Percentiles rank a stretch among this genome's conserved stretches.
phyloP scores from a whole-genome alignment of 139 green algal genomes.

The Yamagishiella unicocca region DNA sequence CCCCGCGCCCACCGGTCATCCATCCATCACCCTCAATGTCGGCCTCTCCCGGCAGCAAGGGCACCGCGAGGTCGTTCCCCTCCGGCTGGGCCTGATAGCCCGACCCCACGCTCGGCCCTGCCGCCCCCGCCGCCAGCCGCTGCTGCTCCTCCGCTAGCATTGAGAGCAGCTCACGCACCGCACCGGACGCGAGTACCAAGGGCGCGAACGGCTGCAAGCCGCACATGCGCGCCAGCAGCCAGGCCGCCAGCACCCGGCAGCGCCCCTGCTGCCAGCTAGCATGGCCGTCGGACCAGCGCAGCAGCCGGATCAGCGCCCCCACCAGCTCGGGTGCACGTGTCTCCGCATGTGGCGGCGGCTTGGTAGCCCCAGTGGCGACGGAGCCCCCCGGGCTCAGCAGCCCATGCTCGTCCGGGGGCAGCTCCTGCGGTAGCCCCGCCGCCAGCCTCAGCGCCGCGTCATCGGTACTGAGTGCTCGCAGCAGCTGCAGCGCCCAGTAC shows the following conservation, averaged over 20 bases:
- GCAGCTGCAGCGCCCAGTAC: slow-evolving; percentile 49
- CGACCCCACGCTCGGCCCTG: not conserved
- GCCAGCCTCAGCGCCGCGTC: not conserved
- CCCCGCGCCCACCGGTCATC: not conserved
- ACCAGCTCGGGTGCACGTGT: not conserved
- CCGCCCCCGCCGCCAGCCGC: not conserved
- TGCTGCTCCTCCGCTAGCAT: slow-evolving; percentile 21
- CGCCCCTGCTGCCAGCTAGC: slow-evolving; percentile 13
- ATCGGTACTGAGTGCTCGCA: slow-evolving; percentile 32
- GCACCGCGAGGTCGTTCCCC: not conserved
- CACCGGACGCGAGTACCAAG: not conserved
- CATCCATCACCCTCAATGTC: too few relatives aligned
- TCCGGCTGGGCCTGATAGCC: not conserved
- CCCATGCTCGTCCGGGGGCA: too few relatives aligned
- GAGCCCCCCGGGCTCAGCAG: not conserved
- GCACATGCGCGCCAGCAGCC: slow-evolving; percentile 37
- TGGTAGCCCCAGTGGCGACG: too few relatives aligned
- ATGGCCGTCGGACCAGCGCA: not conserved
- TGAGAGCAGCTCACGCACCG: slow-evolving; percentile 21
- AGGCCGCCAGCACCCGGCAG: slow-evolving; percentile 30
- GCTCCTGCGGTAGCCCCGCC: not conserved
- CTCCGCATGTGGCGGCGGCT: too few relatives aligned
- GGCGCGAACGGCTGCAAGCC: not conserved
- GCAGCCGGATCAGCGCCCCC: not conserved
- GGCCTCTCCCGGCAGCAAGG: not conserved